Percentiles rank a stretch among this genome's conserved stretches.
Evolutionary conservation across 768 basidiomycete species (phyloP).

Genomic region (Russula vinacea): DNA sequence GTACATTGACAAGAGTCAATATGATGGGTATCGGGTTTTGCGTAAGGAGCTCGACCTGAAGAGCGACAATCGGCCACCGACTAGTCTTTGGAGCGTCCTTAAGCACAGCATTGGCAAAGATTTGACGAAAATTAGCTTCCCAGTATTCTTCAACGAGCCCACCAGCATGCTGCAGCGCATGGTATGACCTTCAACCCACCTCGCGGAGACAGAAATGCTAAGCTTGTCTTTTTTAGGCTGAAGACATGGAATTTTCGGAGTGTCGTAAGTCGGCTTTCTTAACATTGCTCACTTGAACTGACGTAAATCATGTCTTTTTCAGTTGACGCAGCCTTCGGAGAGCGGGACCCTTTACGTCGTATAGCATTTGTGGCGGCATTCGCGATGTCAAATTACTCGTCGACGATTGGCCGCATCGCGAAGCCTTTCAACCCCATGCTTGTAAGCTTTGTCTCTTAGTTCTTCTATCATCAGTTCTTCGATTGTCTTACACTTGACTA

Average conservation of each 20-base stretch:
- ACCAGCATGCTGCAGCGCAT: slow-evolving; percentile 97
- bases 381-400: slow-evolving; percentile 97
- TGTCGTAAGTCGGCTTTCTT: slow-evolving; percentile 56
- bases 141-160: slow-evolving; percentile 90
- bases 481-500: background rate
- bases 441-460: slow-evolving; percentile 42
- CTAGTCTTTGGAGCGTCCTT: slow-evolving; percentile 91
- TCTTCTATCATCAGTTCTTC: background rate
- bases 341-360: slow-evolving; percentile 72
- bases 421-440: slow-evolving; percentile 98
- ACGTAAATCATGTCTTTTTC: background rate
- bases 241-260: slow-evolving; percentile 97
- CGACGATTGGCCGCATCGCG: slow-evolving; percentile 92
- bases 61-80: slow-evolving; percentile 77
- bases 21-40: slow-evolving; percentile 65
- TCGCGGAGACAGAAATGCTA: slow-evolving; percentile 9
- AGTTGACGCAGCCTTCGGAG: slow-evolving; percentile 84
- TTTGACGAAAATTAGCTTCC: slow-evolving; percentile 91
- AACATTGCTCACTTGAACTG: background rate
- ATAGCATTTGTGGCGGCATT: slow-evolving; percentile 94
- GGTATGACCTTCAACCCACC: slow-evolving; percentile 40
- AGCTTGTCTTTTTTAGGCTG: slow-evolving; percentile 47
- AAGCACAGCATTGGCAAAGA: slow-evolving; percentile 97
- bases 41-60: slow-evolving; percentile 59
- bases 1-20: slow-evolving; percentile 45